These are phyloP conservation scores for Cenchrus americanus DNA, from an alignment of 176 grass and related monocot species.

Conservation along the genomic window DNA sequence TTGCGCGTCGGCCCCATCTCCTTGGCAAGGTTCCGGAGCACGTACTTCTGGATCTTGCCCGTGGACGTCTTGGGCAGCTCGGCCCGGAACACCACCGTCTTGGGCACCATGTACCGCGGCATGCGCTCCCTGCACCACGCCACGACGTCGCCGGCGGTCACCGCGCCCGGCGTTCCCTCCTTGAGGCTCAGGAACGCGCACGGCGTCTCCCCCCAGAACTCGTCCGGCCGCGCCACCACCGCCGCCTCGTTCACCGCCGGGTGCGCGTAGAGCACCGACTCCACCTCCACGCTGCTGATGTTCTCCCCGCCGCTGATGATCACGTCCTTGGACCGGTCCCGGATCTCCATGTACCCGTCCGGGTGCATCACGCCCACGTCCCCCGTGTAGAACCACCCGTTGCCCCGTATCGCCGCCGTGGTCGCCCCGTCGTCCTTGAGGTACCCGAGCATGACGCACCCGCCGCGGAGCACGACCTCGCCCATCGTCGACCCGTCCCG, in stretches of 20 bases:
- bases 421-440: conserved; percentile 60
- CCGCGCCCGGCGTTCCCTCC: neutral
- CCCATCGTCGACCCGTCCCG: conserved; percentile 64
- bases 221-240: conserved; percentile 78
- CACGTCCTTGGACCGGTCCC: conserved; percentile 87
- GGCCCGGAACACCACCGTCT: conserved; percentile 57
- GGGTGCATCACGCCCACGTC: conserved; percentile 85
- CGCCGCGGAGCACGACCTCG: conserved; percentile 76
- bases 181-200: conserved; percentile 82
- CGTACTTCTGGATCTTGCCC: conserved; percentile 78
- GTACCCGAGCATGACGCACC: conserved; percentile 69
- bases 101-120: conserved; percentile 85
- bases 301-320: conserved; percentile 97
- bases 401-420: conserved; percentile 40
- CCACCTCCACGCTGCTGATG: conserved; percentile 96
- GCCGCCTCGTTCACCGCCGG: conserved; percentile 78
- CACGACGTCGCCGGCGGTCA: conserved; percentile 48
- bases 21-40: conserved; percentile 62
- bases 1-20: conserved; percentile 49
- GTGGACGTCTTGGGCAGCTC: conserved; percentile 87
- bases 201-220: conserved; percentile 89
- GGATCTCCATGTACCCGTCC: conserved; percentile 87
- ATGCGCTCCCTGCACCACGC: conserved; percentile 73
- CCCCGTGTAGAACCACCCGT: conserved; percentile 88
- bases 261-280: conserved; percentile 75